Percentiles rank a stretch among this genome's conserved stretches.
Evolutionary conservation across 176 grass and related monocot genomes (phyloP).

Genomic region (Typha latifolia): DNA sequence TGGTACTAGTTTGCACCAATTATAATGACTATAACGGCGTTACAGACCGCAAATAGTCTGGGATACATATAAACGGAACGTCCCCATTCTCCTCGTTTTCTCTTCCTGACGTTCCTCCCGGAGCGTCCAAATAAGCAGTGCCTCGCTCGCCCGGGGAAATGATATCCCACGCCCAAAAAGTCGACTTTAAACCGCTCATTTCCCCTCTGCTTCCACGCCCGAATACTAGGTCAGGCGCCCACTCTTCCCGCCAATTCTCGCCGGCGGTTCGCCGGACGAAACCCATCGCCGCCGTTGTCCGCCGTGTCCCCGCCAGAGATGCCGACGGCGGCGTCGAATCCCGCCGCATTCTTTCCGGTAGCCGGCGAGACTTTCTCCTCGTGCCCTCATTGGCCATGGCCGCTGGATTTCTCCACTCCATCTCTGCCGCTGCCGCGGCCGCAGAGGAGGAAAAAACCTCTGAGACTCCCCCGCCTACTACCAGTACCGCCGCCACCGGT

Average conservation of each 20-base stretch:
- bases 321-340: slow-evolving; percentile 14
- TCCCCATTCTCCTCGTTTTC: neutral
- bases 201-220: neutral
- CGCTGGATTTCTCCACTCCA: slow-evolving; percentile 35
- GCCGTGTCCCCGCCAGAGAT: slow-evolving; percentile 7
- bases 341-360: neutral
- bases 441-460: slow-evolving; percentile 30
- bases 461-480: neutral
- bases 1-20: too few species aligned
- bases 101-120: neutral
- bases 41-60: too few species aligned
- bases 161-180: slow-evolving; percentile 1
- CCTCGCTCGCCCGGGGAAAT: neutral
- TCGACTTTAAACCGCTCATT: neutral
- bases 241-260: neutral
- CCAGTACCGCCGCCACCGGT: slow-evolving; percentile 1
- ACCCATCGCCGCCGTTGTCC: slow-evolving; percentile 19
- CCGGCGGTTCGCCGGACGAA: neutral
- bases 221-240: neutral
- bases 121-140: neutral
- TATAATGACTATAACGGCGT: too few species aligned
- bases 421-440: slow-evolving; percentile 27
- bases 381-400: slow-evolving; percentile 51
- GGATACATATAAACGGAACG: too few species aligned
- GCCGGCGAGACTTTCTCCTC: slow-evolving; percentile 53